Conservation (phyloP, 495 filamentous ascomycete species). For the Penicillium odoratum region DNA sequence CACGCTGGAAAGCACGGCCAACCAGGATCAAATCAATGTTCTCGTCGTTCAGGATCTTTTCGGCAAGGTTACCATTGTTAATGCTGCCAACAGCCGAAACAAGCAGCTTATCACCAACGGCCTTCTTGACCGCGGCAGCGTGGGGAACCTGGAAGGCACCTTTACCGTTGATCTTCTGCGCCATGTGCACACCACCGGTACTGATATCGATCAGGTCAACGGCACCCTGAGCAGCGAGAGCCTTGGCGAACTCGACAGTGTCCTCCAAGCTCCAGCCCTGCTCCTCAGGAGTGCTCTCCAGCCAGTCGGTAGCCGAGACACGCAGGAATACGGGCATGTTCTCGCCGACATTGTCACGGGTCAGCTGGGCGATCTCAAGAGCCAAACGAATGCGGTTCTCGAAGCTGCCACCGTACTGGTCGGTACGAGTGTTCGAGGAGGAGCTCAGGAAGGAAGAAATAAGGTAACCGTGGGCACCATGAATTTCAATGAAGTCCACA, state of each 20-base stretch:
- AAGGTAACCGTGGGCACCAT: slow-evolving; percentile 66
- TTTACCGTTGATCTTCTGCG: slow-evolving; percentile 56
- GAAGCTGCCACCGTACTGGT: slow-evolving; percentile 65
- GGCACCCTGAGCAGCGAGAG: slow-evolving; percentile 53
- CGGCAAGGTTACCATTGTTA: slow-evolving; percentile 57
- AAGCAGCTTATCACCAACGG: slow-evolving; percentile 57
- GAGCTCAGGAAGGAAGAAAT: slow-evolving; percentile 65
- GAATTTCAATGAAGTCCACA: slow-evolving; percentile 61
- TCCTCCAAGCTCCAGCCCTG: slow-evolving; percentile 59
- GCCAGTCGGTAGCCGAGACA: slow-evolving; percentile 61
- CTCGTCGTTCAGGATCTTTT: slow-evolving; percentile 56
- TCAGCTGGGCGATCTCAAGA: slow-evolving; percentile 59
- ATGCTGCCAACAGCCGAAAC: slow-evolving; percentile 67
- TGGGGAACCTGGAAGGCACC: slow-evolving; percentile 70
- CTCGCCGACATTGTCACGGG: slow-evolving; percentile 53
- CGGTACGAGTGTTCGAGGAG: slow-evolving; percentile 59
- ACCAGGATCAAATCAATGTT: slow-evolving; percentile 61
- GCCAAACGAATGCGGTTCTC: slow-evolving; percentile 62
- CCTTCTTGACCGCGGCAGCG: slow-evolving; percentile 61
- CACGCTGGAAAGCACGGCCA: slow-evolving; percentile 70
- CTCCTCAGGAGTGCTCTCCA: slow-evolving; percentile 47
- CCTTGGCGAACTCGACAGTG: slow-evolving; percentile 53
- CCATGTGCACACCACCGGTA: slow-evolving; percentile 57
- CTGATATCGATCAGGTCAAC: slow-evolving; percentile 70
- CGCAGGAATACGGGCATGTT: slow-evolving; percentile 68